Evolutionary conservation across 176 grass and related monocot genomes (phyloP), one percentile per base, ranked within the genome.

Genomic region (Ensete glaucum): DNA sequence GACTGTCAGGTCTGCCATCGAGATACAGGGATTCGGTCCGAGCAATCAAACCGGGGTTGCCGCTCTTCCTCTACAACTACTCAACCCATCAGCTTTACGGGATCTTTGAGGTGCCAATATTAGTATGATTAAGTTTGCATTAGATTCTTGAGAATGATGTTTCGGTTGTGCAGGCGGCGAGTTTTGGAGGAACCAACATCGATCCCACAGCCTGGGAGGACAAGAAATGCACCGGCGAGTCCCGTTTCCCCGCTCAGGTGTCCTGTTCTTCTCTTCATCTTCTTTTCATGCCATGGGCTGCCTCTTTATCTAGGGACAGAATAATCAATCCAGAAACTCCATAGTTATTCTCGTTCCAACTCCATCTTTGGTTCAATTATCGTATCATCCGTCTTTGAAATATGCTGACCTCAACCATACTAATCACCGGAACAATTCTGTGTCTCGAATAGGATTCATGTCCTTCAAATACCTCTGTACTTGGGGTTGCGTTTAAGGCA

Each of bases 61-160:
- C 96, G 15, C 86, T 99, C 74, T 99, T 99, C 85, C 88, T 99
- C 34, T 99, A 99, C 88, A 99, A 95, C 83, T 99, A 99, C 84
- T 91, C 96, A n/a, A 99, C 80, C 11, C 96, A 99, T 79, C 96
- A 99, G 77, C 96, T 99, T 59, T 88, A 94, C 85, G 96, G 96
- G 55, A 88, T 99, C 73, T 99, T 99, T 84, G 88, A 99, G 91
- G 95, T 99, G 48, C 48, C 20, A 6, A 4, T 6, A 6, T 43
- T 43, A 43, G 34, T 43, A 43, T 43, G 34, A 43, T 43, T 43
- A 43, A 43, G 34, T 6, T 43, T 43, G 34, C 34, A 4, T 43
- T 43, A 6, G 34, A 43, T 43, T 43, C 34, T 43, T 6, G 34
- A 43, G 34, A 43, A 6, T 6, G 34, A 43, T 43, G 23, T n/a